Evolutionary conservation across 2,329 filamentous ascomycete genomes (phyloP).

Genomic region (Aspergillus sp.): DNA sequence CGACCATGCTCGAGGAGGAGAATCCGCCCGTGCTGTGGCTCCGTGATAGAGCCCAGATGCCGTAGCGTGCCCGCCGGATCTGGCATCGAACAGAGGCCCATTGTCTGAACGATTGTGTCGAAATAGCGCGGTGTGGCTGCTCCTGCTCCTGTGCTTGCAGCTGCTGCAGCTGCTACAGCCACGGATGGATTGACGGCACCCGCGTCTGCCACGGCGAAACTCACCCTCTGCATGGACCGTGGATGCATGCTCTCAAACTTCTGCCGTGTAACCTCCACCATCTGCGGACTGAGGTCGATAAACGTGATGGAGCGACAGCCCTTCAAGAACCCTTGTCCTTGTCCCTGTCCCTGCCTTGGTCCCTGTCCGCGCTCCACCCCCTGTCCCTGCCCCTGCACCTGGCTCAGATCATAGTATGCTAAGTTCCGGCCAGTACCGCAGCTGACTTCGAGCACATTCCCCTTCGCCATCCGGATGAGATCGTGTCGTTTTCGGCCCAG

Average conservation of each 20-base stretch:
- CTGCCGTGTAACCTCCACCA: slow-evolving; percentile 40
- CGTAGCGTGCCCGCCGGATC: slow-evolving; percentile 37
- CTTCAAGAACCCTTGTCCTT: slow-evolving; percentile 22
- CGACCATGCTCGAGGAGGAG: slow-evolving; percentile 45
- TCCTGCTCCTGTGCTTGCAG: not conserved
- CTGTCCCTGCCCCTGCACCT: slow-evolving; percentile 20
- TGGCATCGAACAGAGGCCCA: slow-evolving; percentile 45
- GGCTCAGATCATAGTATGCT: slow-evolving; percentile 36
- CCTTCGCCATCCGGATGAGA: slow-evolving; percentile 36
- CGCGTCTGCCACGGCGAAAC: slow-evolving; percentile 33
- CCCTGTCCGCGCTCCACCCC: slow-evolving; percentile 11
- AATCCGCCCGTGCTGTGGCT: slow-evolving; percentile 36
- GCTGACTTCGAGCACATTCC: slow-evolving; percentile 45
- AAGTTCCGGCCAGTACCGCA: slow-evolving; percentile 46
- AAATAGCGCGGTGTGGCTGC: slow-evolving; percentile 20
- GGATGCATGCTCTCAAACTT: slow-evolving; percentile 37
- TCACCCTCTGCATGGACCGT: slow-evolving; percentile 12
- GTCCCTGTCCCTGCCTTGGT: slow-evolving; percentile 13
- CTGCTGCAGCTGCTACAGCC: not conserved
- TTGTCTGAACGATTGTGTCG: slow-evolving; percentile 45
- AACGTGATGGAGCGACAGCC: slow-evolving; percentile 40
- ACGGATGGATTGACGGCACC: slow-evolving; percentile 18
- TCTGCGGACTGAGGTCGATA: slow-evolving; percentile 43
- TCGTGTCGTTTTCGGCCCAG: slow-evolving; percentile 35
- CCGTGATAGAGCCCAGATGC: slow-evolving; percentile 34